Conservation (phyloP, 1,284 basidiomycete species). For the Apiotrichum gamsii region DNA sequence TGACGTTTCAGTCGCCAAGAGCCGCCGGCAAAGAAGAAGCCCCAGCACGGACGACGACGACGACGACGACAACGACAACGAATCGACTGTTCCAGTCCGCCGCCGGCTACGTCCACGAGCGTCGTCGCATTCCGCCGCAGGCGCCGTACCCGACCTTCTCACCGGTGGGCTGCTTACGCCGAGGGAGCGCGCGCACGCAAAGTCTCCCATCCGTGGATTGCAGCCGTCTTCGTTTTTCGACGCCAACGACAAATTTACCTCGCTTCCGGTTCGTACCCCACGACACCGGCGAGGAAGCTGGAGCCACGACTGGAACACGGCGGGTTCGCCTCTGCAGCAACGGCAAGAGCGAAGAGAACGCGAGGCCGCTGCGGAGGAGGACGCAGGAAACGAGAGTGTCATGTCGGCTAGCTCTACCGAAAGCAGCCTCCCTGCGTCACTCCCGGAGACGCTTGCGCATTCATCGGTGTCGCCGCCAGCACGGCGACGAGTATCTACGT, state of each 20-base stretch:
- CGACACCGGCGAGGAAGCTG: constrained; percentile 27
- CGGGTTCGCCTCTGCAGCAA: background rate
- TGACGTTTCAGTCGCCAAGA: constrained; percentile 29
- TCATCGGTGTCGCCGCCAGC: background rate
- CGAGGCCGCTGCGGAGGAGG: constrained; percentile 11
- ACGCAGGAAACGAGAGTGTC: constrained; percentile 8
- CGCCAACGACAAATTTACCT: constrained; percentile 35
- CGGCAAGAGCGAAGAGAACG: too few relatives aligned
- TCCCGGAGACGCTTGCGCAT: constrained; percentile 3
- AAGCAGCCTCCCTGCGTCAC: constrained; percentile 7
- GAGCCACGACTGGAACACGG: constrained; percentile 11
- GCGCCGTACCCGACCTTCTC: background rate
- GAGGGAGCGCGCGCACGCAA: background rate
- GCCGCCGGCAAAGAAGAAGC: background rate
- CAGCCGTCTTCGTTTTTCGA: background rate
- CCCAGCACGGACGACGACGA: constrained; percentile 11
- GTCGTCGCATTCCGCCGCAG: constrained; percentile 1
- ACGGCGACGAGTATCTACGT: background rate
- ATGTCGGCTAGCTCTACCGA: constrained; percentile 3
- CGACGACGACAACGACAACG: constrained; percentile 6
- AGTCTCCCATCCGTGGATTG: background rate
- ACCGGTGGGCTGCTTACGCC: background rate
- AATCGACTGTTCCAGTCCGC: background rate
- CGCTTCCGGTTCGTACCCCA: constrained; percentile 28
- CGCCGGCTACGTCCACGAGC: constrained; percentile 3